Evolutionary conservation across 345 rosid genomes (phyloP).

Genomic region (Tarenaya hassleriana): DNA sequence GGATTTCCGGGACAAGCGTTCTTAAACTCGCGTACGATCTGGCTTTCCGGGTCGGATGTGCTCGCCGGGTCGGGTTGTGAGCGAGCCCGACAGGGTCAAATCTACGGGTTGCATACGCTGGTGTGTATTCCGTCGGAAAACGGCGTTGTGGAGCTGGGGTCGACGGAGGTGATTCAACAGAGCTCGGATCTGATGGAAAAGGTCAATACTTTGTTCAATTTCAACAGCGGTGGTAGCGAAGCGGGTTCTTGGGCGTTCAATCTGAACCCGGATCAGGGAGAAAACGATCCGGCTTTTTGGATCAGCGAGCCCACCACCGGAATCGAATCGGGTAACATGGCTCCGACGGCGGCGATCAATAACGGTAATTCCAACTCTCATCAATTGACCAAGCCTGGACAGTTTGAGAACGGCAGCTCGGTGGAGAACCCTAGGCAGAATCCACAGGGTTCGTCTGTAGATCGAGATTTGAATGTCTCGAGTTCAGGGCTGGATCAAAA

Average conservation of each 20-base stretch:
- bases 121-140: conserved; percentile 71
- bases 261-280: conserved; percentile 56
- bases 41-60: conserved; percentile 64
- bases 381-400: conserved; percentile 33
- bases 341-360: conserved; percentile 1
- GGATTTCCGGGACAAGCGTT: conserved; percentile 82
- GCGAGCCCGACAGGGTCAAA: conserved; percentile 62
- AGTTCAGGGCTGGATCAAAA: conserved; percentile 39
- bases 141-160: conserved; percentile 90
- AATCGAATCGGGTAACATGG: conserved; percentile 23
- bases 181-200: conserved; percentile 69
- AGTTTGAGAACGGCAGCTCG: conserved; percentile 38
- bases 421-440: conserved; percentile 22
- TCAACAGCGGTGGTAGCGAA: conserved; percentile 36
- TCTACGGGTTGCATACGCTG: conserved; percentile 68
- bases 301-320: conserved; percentile 48
- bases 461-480: conserved; percentile 50
- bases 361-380: conserved; percentile 24
- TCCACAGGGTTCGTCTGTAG: conserved; percentile 22
- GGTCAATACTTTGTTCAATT: conserved; percentile 62
- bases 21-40: conserved; percentile 42
- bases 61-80: conserved; percentile 57
- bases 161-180: conserved; percentile 60
- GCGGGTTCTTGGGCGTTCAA: conserved; percentile 43
- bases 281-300: conserved; percentile 74